Evolutionary conservation across 768 basidiomycete species (phyloP).

Genomic region (Amanita exitialis): DNA sequence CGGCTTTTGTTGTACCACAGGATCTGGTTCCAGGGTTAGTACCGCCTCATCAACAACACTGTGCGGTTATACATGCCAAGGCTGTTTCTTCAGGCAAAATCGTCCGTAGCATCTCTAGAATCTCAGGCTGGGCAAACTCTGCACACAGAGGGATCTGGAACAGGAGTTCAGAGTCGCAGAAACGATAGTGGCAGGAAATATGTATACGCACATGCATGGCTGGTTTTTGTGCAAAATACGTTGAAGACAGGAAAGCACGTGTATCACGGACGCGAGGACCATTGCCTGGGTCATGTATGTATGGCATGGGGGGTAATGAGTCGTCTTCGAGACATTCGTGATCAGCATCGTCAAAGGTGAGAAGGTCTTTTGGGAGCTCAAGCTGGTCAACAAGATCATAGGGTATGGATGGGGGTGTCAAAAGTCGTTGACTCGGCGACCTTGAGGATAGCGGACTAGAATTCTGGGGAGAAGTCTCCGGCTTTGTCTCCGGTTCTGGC

Average conservation of each 20-base stretch:
- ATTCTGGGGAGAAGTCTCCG: not conserved
- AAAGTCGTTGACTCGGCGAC: conserved; percentile 11
- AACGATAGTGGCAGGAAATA: not conserved
- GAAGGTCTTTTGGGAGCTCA: not conserved
- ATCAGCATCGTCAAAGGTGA: conserved; percentile 2
- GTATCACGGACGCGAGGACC: conserved; percentile 66
- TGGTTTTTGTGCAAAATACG: conserved; percentile 56
- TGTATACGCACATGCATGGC: conserved; percentile 33
- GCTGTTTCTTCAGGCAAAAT: conserved; percentile 67
- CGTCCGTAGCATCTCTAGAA: conserved; percentile 61
- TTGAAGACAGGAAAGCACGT: conserved; percentile 53
- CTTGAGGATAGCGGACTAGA: conserved; percentile 12
- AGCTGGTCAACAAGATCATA: not conserved
- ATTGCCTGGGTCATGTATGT: conserved; percentile 70
- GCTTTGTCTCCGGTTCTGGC: not conserved
- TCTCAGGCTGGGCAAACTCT: conserved; percentile 69
- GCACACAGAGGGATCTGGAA: conserved; percentile 53
- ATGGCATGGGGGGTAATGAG: conserved; percentile 35
- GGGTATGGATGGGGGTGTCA: conserved; percentile 11
- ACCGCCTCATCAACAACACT: not conserved
- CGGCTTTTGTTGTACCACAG: conserved; percentile 86
- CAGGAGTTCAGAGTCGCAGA: not conserved
- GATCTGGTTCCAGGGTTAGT: conserved; percentile 30
- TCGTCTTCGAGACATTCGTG: no score
- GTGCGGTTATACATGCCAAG: conserved; percentile 33